A percentile compares a stretch with the other conserved stretches of the same genome.
Evolutionary conservation across 2,329 filamentous ascomycete species (phyloP).

Genomic region (Fusarium sp.): DNA sequence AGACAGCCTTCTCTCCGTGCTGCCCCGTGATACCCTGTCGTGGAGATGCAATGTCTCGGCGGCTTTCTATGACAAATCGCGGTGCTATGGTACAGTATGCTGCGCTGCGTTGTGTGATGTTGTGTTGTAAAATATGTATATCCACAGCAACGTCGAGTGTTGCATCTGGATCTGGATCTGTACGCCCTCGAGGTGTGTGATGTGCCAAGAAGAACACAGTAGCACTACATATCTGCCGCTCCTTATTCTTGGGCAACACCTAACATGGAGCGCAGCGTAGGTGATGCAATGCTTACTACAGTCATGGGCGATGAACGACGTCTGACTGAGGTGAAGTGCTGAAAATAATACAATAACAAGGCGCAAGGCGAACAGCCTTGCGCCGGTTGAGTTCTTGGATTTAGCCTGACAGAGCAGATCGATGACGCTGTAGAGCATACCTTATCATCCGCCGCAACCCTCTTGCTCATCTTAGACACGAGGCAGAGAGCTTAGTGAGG

Average conservation of each 20-base stretch:
- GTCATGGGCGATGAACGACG: conserved; percentile 6
- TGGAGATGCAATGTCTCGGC: conserved; percentile 18
- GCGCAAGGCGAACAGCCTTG: conserved; percentile 22
- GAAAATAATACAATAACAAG: conserved; percentile 12
- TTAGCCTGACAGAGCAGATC: conserved; percentile 30
- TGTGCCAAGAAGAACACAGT: conserved; percentile 26
- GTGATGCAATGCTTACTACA: conserved; percentile 30
- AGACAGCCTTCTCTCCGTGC: conserved; percentile 1
- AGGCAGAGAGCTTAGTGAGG: neutral
- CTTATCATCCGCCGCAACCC: conserved; percentile 26
- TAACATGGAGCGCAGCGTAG: conserved; percentile 3
- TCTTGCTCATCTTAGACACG: conserved; percentile 12
- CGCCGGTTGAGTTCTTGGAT: neutral
- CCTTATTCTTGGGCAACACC: neutral
- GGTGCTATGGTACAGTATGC: neutral
- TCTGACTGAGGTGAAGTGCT: neutral
- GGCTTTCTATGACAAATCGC: conserved; percentile 5
- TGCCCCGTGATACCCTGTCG: conserved; percentile 7
- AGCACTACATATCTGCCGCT: neutral
- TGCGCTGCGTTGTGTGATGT: neutral
- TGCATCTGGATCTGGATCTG: neutral
- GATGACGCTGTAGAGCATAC: conserved; percentile 37
- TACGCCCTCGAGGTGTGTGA: conserved; percentile 10
- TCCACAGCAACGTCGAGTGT: conserved; percentile 12
- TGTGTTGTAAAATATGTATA: neutral